Conservation (phyloP, 768 basidiomycete species). For the Phylloporus arenicola region DNA sequence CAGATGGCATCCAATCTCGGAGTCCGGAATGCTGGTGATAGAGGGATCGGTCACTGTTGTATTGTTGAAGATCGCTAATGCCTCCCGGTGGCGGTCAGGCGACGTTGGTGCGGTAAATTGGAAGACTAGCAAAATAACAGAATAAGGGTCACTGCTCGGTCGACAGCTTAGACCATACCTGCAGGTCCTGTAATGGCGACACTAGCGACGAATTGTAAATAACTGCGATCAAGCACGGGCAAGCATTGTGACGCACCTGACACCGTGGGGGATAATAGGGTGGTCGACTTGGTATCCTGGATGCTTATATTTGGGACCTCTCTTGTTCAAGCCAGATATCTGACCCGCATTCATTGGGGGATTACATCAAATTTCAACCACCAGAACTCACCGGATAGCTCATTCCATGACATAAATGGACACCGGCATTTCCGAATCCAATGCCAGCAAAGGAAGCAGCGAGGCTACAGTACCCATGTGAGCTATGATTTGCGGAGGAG, state of each 20-base stretch:
- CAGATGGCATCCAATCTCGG: slow-evolving; percentile 70
- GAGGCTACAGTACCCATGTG: slow-evolving; percentile 42
- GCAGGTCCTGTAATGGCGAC: slow-evolving; percentile 90
- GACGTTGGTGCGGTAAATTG: slow-evolving; percentile 93
- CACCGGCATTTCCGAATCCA: slow-evolving; percentile 91
- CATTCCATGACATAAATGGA: slow-evolving; percentile 87
- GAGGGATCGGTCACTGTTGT: slow-evolving; percentile 63
- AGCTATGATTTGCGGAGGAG: neutral
- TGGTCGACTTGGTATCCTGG: slow-evolving; percentile 80
- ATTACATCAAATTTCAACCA: neutral
- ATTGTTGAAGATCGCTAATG: slow-evolving; percentile 73
- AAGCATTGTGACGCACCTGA: slow-evolving; percentile 44
- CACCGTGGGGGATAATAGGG: slow-evolving; percentile 92
- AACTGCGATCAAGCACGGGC: neutral
- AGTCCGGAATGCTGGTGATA: slow-evolving; percentile 68
- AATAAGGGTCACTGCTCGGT: neutral
- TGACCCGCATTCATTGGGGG: slow-evolving; percentile 24
- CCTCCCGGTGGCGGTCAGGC: slow-evolving; percentile 86
- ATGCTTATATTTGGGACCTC: slow-evolving; percentile 87
- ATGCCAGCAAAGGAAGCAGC: slow-evolving; percentile 94
- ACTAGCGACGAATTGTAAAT: slow-evolving; percentile 29
- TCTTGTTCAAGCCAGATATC: slow-evolving; percentile 94
- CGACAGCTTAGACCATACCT: slow-evolving; percentile 35
- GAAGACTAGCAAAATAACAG: slow-evolving; percentile 64
- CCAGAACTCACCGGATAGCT: slow-evolving; percentile 65